A percentile compares a stretch with the other conserved stretches of the same genome.
These are phyloP conservation scores for Heterobasidion irregulare DNA, from an alignment of 1,284 basidiomycete species.

Conservation along the genomic window DNA sequence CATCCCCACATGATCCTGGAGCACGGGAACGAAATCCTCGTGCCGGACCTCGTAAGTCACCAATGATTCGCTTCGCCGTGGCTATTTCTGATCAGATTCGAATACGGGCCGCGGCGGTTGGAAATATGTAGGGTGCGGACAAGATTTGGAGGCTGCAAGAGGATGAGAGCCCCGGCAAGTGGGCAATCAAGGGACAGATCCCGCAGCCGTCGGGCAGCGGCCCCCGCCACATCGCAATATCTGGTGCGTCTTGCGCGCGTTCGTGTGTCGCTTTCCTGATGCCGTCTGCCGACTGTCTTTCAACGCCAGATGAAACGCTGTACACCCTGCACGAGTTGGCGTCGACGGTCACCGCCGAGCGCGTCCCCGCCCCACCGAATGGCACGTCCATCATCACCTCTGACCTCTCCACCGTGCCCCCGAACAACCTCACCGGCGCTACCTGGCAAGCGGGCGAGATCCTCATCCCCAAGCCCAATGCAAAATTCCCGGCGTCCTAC, in stretches of 20 bases:
- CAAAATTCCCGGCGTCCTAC: slow-evolving; percentile 39
- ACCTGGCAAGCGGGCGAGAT: slow-evolving; percentile 30
- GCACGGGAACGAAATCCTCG: slow-evolving; percentile 42
- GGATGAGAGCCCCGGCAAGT: slow-evolving; percentile 30
- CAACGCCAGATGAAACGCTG: slow-evolving; percentile 38
- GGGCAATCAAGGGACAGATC: slow-evolving; percentile 51
- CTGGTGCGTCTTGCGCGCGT: slow-evolving; percentile 25
- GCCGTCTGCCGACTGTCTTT: slow-evolving; percentile 1
- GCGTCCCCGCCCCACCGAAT: slow-evolving; percentile 39
- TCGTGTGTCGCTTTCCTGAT: not conserved
- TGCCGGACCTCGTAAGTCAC: slow-evolving; percentile 52
- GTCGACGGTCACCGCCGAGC: slow-evolving; percentile 56
- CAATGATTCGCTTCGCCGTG: not conserved
- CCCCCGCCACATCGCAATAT: slow-evolving; percentile 53
- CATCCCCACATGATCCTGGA: slow-evolving; percentile 60
- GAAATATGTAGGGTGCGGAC: slow-evolving; percentile 42
- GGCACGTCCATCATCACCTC: slow-evolving; percentile 39
- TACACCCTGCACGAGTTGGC: slow-evolving; percentile 58
- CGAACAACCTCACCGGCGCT: slow-evolving; percentile 23
- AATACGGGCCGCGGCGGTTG: no score
- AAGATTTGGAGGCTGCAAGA: slow-evolving; percentile 54
- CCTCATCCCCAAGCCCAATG: slow-evolving; percentile 42
- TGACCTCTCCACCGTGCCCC: slow-evolving; percentile 47
- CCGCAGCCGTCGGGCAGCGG: slow-evolving; percentile 56
- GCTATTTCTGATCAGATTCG: not conserved